Conservation (phyloP, 345 rosid genomes). For the Gossypioides kirkii region DNA sequence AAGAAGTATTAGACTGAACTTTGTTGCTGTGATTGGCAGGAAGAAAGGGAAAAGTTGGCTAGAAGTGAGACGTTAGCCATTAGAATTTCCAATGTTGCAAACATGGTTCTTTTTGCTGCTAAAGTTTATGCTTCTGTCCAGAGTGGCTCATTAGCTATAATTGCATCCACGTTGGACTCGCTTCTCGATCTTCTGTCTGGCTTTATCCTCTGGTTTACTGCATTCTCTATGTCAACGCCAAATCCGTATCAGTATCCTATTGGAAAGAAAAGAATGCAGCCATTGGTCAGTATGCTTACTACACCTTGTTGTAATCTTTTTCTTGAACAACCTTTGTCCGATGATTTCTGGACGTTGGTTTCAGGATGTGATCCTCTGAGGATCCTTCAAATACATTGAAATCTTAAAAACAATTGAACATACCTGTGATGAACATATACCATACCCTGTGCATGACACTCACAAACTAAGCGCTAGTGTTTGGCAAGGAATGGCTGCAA, state of each 20-base stretch:
- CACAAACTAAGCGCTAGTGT: neutral
- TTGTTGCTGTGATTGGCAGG: constrained; percentile 44
- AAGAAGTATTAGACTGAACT: constrained; percentile 8
- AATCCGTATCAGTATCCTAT: constrained; percentile 94
- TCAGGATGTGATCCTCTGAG: neutral
- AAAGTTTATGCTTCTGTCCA: constrained; percentile 88
- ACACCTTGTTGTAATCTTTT: neutral
- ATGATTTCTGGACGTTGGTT: neutral
- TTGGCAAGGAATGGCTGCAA: neutral
- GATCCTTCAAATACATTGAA: neutral
- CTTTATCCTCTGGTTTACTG: constrained; percentile 97
- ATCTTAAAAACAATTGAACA: neutral
- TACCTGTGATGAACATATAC: neutral
- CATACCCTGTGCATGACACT: neutral
- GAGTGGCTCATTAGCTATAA: constrained; percentile 93
- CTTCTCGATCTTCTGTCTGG: constrained; percentile 99
- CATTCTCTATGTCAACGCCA: constrained; percentile 96
- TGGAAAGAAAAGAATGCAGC: constrained; percentile 98
- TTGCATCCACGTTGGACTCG: constrained; percentile 95
- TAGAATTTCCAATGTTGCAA: constrained; percentile 84
- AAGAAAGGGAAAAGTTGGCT: constrained; percentile 79
- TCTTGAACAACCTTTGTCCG: neutral
- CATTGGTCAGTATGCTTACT: constrained; percentile 60
- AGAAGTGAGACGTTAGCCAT: constrained; percentile 86
- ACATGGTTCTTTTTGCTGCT: constrained; percentile 89